Conservation (phyloP, 192 early-diverging fungal species). For the Coemansia sp. region DNA sequence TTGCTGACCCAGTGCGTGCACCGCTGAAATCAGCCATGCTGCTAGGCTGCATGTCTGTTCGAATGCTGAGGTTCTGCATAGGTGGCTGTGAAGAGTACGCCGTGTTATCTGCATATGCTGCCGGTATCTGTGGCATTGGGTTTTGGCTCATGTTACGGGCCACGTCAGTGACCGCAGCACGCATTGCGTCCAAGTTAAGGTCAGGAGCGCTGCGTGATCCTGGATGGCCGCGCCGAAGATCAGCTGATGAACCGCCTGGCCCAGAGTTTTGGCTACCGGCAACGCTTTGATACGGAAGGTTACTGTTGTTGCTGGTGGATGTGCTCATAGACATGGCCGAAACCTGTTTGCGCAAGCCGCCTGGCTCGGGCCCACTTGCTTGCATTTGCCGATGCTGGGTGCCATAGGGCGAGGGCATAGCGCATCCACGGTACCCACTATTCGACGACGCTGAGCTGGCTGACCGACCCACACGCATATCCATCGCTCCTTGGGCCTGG, state of each 20-base stretch:
- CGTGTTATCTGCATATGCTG: slow-evolving; percentile 13
- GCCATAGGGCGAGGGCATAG: slow-evolving; percentile 11
- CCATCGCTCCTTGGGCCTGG: slow-evolving; percentile 15
- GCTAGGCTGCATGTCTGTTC: slow-evolving; percentile 8
- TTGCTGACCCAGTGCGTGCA: not conserved
- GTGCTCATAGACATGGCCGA: slow-evolving; percentile 34
- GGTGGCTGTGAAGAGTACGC: not conserved
- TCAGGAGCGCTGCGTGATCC: slow-evolving; percentile 51
- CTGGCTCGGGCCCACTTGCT: slow-evolving; percentile 15
- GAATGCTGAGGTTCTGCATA: slow-evolving; percentile 2
- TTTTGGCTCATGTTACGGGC: slow-evolving; percentile 24
- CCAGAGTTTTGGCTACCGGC: slow-evolving; percentile 3
- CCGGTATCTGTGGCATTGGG: slow-evolving; percentile 40
- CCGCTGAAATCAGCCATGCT: not conserved
- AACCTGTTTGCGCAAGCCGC: slow-evolving; percentile 34
- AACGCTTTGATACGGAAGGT: not conserved
- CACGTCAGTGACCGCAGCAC: slow-evolving; percentile 21
- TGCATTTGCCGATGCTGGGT: slow-evolving; percentile 36
- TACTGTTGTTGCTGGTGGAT: slow-evolving; percentile 5
- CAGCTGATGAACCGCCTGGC: slow-evolving; percentile 1
- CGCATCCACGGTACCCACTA: slow-evolving; percentile 29
- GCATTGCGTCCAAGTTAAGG: slow-evolving; percentile 42
- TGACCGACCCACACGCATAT: slow-evolving; percentile 40
- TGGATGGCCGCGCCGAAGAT: slow-evolving; percentile 25
- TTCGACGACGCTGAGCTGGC: slow-evolving; percentile 41